Percentiles rank a stretch among this genome's conserved stretches.
These are phyloP conservation scores for Hymenoscyphus infarciens DNA, from an alignment of 2,329 filamentous ascomycete genomes.

Conservation along the genomic window DNA sequence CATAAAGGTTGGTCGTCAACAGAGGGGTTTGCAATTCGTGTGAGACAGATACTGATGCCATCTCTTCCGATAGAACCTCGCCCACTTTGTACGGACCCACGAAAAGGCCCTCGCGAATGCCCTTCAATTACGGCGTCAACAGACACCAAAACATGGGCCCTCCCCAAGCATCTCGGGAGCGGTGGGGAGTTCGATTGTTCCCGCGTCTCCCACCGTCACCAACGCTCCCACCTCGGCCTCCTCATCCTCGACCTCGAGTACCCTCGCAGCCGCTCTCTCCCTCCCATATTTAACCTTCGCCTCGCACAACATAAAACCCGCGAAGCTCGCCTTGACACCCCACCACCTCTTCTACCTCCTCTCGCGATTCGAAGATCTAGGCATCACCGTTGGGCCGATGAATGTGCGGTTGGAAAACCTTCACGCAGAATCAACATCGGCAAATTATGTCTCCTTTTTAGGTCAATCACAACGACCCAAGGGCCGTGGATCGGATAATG, in stretches of 20 bases:
- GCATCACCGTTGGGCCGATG: constrained; percentile 90
- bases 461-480: constrained; percentile 78
- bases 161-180: constrained; percentile 62
- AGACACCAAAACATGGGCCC: constrained; percentile 63
- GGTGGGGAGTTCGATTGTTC: constrained; percentile 41
- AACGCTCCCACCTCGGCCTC: constrained; percentile 57
- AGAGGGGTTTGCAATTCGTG: background rate
- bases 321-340: constrained; percentile 86
- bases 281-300: constrained; percentile 81
- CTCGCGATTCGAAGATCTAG: constrained; percentile 89
- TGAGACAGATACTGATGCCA: constrained; percentile 25
- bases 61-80: constrained; percentile 67
- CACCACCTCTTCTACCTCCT: constrained; percentile 97
- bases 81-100: constrained; percentile 92
- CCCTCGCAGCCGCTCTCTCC: constrained; percentile 80
- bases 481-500: constrained; percentile 75
- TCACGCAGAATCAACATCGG: constrained; percentile 78
- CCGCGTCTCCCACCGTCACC: constrained; percentile 45
- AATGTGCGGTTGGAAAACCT: constrained; percentile 93
- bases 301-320: constrained; percentile 80
- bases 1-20: constrained; percentile 64
- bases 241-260: constrained; percentile 66
- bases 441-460: constrained; percentile 95
- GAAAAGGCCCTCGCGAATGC: constrained; percentile 97
- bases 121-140: constrained; percentile 76